phyloP scores from a whole-genome alignment of 768 basidiomycete genomes.

The Russula dissimulans region DNA sequence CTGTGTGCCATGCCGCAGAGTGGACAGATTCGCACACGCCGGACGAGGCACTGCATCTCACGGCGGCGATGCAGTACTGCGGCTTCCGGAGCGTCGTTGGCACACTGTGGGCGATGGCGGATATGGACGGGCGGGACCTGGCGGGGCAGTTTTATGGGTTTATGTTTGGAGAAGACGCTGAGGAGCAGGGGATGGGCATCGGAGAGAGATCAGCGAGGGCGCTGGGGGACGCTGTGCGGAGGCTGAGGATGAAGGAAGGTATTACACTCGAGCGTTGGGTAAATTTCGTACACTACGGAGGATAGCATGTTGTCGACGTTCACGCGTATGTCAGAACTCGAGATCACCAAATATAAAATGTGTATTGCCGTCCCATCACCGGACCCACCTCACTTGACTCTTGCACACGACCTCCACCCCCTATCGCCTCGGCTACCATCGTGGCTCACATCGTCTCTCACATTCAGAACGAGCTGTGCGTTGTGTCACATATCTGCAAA shows the following conservation, averaged over 20 bases:
- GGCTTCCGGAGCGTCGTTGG: slow-evolving; percentile 12
- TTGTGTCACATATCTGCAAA: no score
- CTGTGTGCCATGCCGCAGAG: slow-evolving; percentile 13
- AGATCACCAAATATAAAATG: no score
- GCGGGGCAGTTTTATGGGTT: neutral
- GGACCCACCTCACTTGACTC: no score
- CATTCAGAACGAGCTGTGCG: no score
- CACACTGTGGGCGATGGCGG: slow-evolving; percentile 17
- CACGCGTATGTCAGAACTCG: no score
- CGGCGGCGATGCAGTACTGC: slow-evolving; percentile 16
- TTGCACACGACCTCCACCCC: no score
- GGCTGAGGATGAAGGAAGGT: neutral
- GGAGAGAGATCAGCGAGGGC: neutral
- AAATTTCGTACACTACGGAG: slow-evolving; percentile 10
- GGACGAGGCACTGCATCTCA: slow-evolving; percentile 17
- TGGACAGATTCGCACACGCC: neutral
- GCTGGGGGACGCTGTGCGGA: neutral
- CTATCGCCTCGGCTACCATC: no score
- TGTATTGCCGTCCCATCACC: neutral
- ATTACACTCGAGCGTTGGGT: slow-evolving; percentile 5
- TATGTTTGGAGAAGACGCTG: neutral
- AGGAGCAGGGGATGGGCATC: neutral
- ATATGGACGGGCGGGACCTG: slow-evolving; percentile 7
- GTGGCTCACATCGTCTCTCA: no score
- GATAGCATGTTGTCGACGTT: neutral